Percentiles rank a stretch among this genome's conserved stretches.
Conservation (phyloP, 2,329 filamentous ascomycete genomes). For the Dothideomycetidae sp. region DNA sequence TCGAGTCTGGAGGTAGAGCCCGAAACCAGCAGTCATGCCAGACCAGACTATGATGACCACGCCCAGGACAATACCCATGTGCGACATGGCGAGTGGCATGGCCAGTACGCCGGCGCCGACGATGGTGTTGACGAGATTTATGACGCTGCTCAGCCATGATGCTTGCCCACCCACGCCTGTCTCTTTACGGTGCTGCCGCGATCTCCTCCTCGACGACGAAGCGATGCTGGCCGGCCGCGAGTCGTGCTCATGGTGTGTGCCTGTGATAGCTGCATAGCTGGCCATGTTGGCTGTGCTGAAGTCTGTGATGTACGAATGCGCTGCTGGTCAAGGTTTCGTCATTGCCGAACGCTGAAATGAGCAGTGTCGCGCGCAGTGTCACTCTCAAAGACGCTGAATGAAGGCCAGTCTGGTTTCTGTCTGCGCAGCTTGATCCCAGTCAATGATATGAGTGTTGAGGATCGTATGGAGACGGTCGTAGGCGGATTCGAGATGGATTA, state of each 20-base stretch:
- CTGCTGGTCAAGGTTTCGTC: neutral
- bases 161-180: constrained; percentile 58
- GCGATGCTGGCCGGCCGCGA: constrained; percentile 28
- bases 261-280: constrained; percentile 32
- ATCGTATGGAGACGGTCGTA: too few species aligned
- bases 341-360: neutral
- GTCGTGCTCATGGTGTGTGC: constrained; percentile 26
- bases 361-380: neutral
- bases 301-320: neutral
- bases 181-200: constrained; percentile 54
- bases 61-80: constrained; percentile 85
- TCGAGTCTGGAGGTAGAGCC: constrained; percentile 83
- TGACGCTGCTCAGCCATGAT: constrained; percentile 76
- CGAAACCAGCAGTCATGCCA: constrained; percentile 74
- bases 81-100: constrained; percentile 88
- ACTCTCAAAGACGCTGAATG: neutral
- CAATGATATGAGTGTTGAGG: too few species aligned
- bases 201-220: constrained; percentile 37
- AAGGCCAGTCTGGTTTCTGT: too few species aligned
- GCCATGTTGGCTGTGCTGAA: constrained; percentile 24
- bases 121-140: constrained; percentile 95
- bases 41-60: constrained; percentile 81
- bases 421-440: too few species aligned
- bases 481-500: too few species aligned
- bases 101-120: constrained; percentile 88